Base-by-base conservation (phyloP, 148 eudicot species). In the Limonium bicolor region DNA sequence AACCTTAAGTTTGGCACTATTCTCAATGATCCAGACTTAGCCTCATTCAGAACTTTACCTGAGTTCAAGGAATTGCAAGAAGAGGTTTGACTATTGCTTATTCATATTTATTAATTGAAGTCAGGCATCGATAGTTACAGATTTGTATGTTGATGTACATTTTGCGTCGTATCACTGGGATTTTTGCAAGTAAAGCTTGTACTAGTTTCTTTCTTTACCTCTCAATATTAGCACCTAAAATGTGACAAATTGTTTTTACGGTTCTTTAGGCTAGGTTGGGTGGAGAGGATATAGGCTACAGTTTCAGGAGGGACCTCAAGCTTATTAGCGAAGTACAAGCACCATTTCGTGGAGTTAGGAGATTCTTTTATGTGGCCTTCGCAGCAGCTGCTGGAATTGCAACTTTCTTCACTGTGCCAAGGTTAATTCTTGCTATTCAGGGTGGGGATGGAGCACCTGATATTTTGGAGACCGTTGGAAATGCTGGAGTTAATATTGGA, bases 251-350 rank as follows among this genome's bases (percentile, higher is more conserved):
- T 25, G 23, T 13, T 4, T 32, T 33, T 15, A 26, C 60, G 24
- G 54, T 31, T 20, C 33, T 56, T 25, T 26, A 92, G 99, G 99
- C 99, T 53, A 71, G 61, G 67, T 55, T 81, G 53, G 99, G 99
- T 33, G 99, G 99, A 43, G 99, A 92, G 65, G 99, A 92, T 66
- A 58, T 78, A 51, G 99, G 99, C 36, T 74, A 73, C 58, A 42
- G 99, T 66, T 92, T 85, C 61, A 69, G 94, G 53, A 81, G 99
- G 67, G 99, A 92, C 68, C 88, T 92, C 42, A 92, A 92, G 67
- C 99, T 92, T 38, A 92, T 85, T 24, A 92, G 99, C 64, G 99
- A 92, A 69, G 95, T 92, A 49, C 99, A 92, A 78, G 95, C 99
- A 26, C 99, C 99, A 43, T 92, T 92, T 61, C 94, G 99, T 31